These are phyloP conservation scores for Bassia scoparia DNA, from an alignment of 148 eudicot species.

Conservation along the genomic window DNA sequence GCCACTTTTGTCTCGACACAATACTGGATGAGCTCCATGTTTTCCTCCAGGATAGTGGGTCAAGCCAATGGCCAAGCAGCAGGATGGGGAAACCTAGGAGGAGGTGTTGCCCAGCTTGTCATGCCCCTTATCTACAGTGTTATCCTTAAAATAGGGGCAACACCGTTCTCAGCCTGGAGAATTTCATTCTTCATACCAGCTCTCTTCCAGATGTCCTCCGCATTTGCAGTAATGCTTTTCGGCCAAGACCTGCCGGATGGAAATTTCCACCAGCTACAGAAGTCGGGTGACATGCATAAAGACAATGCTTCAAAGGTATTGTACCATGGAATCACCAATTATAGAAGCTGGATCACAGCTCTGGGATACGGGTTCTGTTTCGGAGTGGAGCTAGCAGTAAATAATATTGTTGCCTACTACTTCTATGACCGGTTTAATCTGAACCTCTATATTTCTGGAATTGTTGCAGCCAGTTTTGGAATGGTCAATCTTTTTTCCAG, in stretches of 20 bases:
- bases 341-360: conserved; percentile 63
- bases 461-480: conserved; percentile 71
- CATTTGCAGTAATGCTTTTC: conserved; percentile 43
- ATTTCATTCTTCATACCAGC: conserved; percentile 65
- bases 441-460: conserved; percentile 56
- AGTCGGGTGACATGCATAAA: conserved; percentile 43
- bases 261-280: conserved; percentile 37
- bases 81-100: conserved; percentile 28
- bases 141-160: conserved; percentile 31
- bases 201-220: conserved; percentile 49
- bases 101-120: conserved; percentile 70
- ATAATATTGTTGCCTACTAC: conserved; percentile 73
- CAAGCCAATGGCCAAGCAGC: conserved; percentile 67
- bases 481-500: conserved; percentile 22
- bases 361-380: conserved; percentile 66
- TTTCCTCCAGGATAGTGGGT: conserved; percentile 55
- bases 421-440: conserved; percentile 57
- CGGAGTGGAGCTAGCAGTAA: conserved; percentile 70
- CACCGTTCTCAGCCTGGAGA: conserved; percentile 57
- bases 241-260: conserved; percentile 70
- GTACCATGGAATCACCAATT: conserved; percentile 43
- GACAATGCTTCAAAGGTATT: conserved; percentile 36
- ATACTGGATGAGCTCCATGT: conserved; percentile 30
- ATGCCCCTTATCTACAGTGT: conserved; percentile 60
- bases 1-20: not conserved